Evolutionary conservation across 2,329 filamentous ascomycete species (phyloP), one percentile per base, ranked within the genome.

Genomic region (Phoma herbarum): DNA sequence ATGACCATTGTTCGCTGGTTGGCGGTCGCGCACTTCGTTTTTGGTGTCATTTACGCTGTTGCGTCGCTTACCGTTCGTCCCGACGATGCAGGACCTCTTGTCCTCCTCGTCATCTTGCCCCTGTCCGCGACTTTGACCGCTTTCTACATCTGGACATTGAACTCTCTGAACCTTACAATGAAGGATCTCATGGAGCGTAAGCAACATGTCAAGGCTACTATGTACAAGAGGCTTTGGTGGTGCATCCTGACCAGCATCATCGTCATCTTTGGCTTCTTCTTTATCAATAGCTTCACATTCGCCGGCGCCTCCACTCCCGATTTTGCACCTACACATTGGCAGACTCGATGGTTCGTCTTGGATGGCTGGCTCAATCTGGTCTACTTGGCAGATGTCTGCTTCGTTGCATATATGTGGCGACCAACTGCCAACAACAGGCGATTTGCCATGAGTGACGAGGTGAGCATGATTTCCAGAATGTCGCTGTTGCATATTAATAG

Each of bases 221-320:
- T 99, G 96, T 99, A 98, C 80, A 93, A 91, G 80, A 96, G 96
- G 77, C 87, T 99, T 14, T 99, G 96, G 93, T 99, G 93, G 93
- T 94, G 92, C 76, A 97, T 99, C 60, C 84, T 99, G 44, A 83
- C 87, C 63, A 96, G 91, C 75, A 96, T 99, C 74, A 81, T 98
- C 47, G 92, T 98, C 68, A 97, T 98, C 68, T 99, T 99, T 70
- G 93, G 85, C 57, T 99, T 99, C 82, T 97, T 99, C 84, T 98
- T 99, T 83, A 89, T 98, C 82, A 98, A 97, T 83, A 96, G 91
- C 68, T 93, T 97, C 78, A 92, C 91, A 0, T 97, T 99, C 75
- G 94, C 93, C 47, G 93, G 93, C 12, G 88, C 88, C 46, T 86
- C 86, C 46, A 90, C 93, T 64, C 91, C 91, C 0, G 90, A 96